Base-by-base conservation (phyloP, 352 stramenopile species). In the Halophytophthora polymorphica region DNA sequence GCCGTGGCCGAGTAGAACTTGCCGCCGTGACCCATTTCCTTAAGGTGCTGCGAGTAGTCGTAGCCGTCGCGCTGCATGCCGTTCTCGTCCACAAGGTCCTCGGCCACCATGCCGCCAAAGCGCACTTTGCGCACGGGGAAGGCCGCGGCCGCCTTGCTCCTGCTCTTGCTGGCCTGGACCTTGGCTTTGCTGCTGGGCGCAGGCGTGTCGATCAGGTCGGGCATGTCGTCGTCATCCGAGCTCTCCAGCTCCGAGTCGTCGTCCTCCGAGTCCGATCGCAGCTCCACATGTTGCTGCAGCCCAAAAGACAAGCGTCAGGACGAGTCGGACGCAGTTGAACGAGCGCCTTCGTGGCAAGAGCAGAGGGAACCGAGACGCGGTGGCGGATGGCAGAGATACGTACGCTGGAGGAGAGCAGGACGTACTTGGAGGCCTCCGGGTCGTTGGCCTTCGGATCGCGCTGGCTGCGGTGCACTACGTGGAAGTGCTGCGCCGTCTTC, bases 11-110 rank as follows among this genome's bases (percentile, higher is more conserved):
- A 87, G 63, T 93, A 89, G 50, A 95, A 96, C 21, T 75, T 79
- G 50, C 85, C 77, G 21, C 77, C 71, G 38, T 90, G 70, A 35
- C 88, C 88, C 68, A 96, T 96, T 59, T 93, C 89, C 46, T 91
- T 94, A 64, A 97, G 71, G 69, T 98, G 91, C 64, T 96, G 73
- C 55, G 79, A 64, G 69, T 98, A 98, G 59, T 98, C 84, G 69
- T 98, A 98, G 48, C 89, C 89, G 64, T 98, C 91, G 55, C 95
- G 83, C 22, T 83, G 71, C 53, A 97, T 75, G 14, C 91, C 91
- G 39, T 96, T 73, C 52, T 88, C 85, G 46, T 97, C 86, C 43
- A 96, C 78, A 29, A 90, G 47, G 45, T 92, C 84, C 44, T 88
- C 72, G 11, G 73, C 80, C 17, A 82, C 68, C 29, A 89, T 47